Evolutionary conservation across 257 asterid species (phyloP).

Genomic region (Orobanche coerulescens): DNA sequence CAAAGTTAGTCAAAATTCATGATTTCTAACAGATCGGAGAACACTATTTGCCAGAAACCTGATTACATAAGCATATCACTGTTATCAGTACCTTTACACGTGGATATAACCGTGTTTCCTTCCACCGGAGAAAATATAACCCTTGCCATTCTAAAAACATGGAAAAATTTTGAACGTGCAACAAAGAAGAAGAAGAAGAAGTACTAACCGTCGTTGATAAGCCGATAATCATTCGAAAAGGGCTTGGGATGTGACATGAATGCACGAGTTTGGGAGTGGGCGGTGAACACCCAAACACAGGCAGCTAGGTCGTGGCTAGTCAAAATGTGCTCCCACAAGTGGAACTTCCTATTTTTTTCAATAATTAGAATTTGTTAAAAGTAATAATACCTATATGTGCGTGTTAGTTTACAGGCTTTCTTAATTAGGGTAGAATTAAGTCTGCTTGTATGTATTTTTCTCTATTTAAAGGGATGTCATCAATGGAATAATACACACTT

Average conservation of each 20-base stretch:
- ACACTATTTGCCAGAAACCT: not conserved
- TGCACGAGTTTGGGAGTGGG: not conserved
- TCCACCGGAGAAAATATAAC: not conserved
- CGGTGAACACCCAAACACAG: too few species aligned
- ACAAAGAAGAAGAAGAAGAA: not conserved
- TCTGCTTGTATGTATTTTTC: too few species aligned
- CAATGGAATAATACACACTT: too few species aligned
- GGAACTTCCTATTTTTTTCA: too few species aligned
- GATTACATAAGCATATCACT: not conserved
- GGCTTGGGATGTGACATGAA: not conserved
- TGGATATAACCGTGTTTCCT: not conserved
- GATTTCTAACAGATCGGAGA: not conserved
- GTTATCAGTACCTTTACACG: not conserved
- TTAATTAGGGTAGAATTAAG: too few species aligned
- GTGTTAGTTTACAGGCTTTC: too few species aligned
- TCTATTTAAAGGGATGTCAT: too few species aligned
- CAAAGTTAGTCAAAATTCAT: not conserved
- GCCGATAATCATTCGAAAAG: not conserved
- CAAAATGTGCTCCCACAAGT: too few species aligned
- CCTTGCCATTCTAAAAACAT: not conserved
- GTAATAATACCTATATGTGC: too few species aligned
- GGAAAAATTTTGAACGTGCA: not conserved
- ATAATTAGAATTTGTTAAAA: too few species aligned
- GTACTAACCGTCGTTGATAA: not conserved
- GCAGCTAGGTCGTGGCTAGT: too few species aligned